phyloP scores from a whole-genome alignment of 78 protist species.

The Polysphondylium violaceum region DNA sequence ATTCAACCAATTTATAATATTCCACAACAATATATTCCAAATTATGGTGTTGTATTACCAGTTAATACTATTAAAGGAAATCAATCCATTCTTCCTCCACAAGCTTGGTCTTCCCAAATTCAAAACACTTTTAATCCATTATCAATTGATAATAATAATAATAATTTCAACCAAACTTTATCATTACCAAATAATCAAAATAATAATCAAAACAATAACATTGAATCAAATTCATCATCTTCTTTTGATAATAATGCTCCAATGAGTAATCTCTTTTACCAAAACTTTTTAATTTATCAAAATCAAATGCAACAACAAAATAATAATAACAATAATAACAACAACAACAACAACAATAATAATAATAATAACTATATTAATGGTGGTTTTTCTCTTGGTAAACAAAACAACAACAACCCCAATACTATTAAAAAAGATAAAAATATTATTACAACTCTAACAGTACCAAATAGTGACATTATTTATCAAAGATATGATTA shows the following conservation, averaged over 20 bases:
- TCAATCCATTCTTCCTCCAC: conserved; percentile 54
- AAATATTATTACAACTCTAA: background rate
- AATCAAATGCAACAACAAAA: conserved; percentile 3
- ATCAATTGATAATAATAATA: background rate
- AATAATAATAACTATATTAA: background rate
- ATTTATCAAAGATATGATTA: background rate
- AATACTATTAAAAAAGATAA: background rate
- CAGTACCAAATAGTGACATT: background rate
- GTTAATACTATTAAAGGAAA: conserved; percentile 21
- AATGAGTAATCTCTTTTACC: no score
- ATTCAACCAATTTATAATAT: conserved; percentile 12
- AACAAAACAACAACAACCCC: background rate
- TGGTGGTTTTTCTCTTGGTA: background rate
- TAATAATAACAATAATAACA: background rate
- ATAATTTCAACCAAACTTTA: background rate
- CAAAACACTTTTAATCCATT: background rate
- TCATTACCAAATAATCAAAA: background rate
- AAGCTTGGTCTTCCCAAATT: conserved; percentile 51
- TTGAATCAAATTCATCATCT: no score
- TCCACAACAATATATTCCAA: conserved; percentile 53
- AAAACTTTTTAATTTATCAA: no score
- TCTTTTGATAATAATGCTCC: no score
- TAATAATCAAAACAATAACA: background rate
- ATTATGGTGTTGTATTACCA: conserved; percentile 65
- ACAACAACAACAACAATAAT: conserved; percentile 1